Base-by-base conservation (phyloP, 345 rosid genomes). In the Brassica incana region DNA sequence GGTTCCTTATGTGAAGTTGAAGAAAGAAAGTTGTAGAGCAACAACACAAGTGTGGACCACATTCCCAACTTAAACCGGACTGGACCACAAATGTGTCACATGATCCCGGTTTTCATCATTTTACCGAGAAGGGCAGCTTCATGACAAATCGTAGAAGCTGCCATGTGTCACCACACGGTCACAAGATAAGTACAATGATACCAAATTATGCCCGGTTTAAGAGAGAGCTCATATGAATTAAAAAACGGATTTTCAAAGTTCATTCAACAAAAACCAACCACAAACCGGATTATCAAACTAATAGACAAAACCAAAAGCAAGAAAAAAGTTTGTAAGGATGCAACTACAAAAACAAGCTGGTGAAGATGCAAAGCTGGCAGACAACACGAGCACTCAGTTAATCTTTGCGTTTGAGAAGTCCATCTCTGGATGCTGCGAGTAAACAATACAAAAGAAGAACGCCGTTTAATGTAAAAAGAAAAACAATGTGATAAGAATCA, bases 401-500 rank as follows among this genome's bases (percentile, higher is more conserved):
- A 93, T 80, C 91, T 95, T 91, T 60, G 98, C 94, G 80, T 80
- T 84, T 30, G 98, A 86, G 84, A 93, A 95, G 81, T 95, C 99
- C 99, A 95, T 90, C 89, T 95, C 97, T 1, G 99, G 99, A 77
- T 91, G 98, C 98, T 95, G 97, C 85, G 74, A 4, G 29, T 54
- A 12, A 54, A 43, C 2, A 58, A 80, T 65, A n/a, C 1, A 74
- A 43, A 66, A 33, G 48, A 65, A 43, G 32, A 71, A 48, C 14
- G 14, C 16, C 33, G n/a, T 16, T 80, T 25, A 65, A 7, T 29
- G 20, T 32, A 29, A 29, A 38, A 40, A 3, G 4, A 18, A 9
- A 20, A 69, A 23, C 59, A 20, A 62, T n/a, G 52, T 25, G 6
- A 12, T 69, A 5, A n/a, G 18, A 9, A 40, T 30, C 2, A 29